Percentiles rank a stretch among this genome's conserved stretches.
Evolutionary conservation across 2,329 filamentous ascomycete species (phyloP).

Genomic region (Fusarium decemcellulare): DNA sequence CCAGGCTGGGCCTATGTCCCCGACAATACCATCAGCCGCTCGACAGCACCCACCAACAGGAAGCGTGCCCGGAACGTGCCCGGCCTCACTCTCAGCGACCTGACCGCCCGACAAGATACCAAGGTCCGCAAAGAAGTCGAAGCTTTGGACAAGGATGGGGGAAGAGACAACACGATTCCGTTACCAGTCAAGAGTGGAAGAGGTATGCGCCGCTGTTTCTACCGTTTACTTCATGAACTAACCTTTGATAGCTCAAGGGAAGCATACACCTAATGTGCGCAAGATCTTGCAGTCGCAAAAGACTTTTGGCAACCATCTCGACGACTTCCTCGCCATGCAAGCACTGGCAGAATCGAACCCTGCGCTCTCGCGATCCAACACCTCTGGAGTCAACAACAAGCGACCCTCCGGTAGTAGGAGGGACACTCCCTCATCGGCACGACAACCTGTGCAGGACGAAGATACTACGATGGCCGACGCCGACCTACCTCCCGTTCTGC

Average conservation of each 20-base stretch:
- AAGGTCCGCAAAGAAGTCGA: slow-evolving; percentile 87
- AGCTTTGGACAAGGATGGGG: slow-evolving; percentile 85
- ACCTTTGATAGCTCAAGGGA: slow-evolving; percentile 58
- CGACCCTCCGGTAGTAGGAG: slow-evolving; percentile 46
- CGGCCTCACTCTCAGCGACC: slow-evolving; percentile 70
- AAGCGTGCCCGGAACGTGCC: slow-evolving; percentile 79
- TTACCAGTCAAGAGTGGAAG: slow-evolving; percentile 70
- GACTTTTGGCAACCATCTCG: slow-evolving; percentile 86
- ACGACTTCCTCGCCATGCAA: slow-evolving; percentile 80
- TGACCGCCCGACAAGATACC: slow-evolving; percentile 85
- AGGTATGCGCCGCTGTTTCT: slow-evolving; percentile 48
- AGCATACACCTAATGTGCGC: slow-evolving; percentile 78
- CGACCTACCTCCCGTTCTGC: slow-evolving; percentile 51
- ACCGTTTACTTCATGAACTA: slow-evolving; percentile 7
- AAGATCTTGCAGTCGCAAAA: slow-evolving; percentile 86
- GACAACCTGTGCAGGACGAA: slow-evolving; percentile 35
- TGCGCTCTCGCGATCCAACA: slow-evolving; percentile 50
- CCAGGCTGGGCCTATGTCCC: slow-evolving; percentile 96
- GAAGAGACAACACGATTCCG: slow-evolving; percentile 79
- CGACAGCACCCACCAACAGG: slow-evolving; percentile 70
- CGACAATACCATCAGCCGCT: slow-evolving; percentile 74
- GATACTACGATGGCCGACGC: slow-evolving; percentile 49
- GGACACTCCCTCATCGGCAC: slow-evolving; percentile 43
- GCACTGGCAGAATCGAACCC: slow-evolving; percentile 58
- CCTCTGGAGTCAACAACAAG: slow-evolving; percentile 49